Evolutionary conservation across 1,139 yeast species (phyloP).

Genomic region (Lipomyces yarrowii): DNA sequence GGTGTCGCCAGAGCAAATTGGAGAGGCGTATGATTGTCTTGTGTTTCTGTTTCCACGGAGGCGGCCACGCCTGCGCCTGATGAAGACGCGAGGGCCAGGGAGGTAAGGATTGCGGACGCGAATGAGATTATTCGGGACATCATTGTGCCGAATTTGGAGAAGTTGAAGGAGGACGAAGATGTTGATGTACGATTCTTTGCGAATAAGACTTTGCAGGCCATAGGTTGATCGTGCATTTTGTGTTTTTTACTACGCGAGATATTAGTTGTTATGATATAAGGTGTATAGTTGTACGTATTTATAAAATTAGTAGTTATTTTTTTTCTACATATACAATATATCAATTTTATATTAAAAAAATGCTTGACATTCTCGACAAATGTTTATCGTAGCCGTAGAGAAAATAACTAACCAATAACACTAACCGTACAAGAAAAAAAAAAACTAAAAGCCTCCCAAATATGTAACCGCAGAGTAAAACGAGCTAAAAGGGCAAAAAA

Average conservation of each 20-base stretch:
- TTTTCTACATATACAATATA: neutral
- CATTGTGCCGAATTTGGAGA: conserved; percentile 67
- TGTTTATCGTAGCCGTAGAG: neutral
- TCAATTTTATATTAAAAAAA: neutral
- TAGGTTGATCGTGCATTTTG: conserved; percentile 16
- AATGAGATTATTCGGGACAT: conserved; percentile 54
- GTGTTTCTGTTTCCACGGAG: too few species aligned
- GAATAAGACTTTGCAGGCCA: conserved; percentile 36
- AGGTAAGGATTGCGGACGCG: conserved; percentile 35
- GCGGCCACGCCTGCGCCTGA: conserved; percentile 33
- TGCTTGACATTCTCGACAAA: neutral
- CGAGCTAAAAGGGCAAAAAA: too few species aligned
- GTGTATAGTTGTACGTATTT: neutral
- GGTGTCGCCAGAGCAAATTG: too few species aligned
- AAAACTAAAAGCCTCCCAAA: neutral
- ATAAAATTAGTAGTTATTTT: neutral
- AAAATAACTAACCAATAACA: neutral
- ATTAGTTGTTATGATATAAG: neutral
- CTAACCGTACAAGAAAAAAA: neutral
- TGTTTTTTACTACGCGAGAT: neutral
- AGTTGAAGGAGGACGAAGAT: conserved; percentile 71
- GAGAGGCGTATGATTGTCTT: too few species aligned
- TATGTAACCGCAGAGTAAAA: neutral
- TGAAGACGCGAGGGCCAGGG: conserved; percentile 9
- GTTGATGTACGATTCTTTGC: conserved; percentile 91